Conservation (phyloP, 352 stramenopile genomes). For the Phytophthora fragariaefolia region DNA sequence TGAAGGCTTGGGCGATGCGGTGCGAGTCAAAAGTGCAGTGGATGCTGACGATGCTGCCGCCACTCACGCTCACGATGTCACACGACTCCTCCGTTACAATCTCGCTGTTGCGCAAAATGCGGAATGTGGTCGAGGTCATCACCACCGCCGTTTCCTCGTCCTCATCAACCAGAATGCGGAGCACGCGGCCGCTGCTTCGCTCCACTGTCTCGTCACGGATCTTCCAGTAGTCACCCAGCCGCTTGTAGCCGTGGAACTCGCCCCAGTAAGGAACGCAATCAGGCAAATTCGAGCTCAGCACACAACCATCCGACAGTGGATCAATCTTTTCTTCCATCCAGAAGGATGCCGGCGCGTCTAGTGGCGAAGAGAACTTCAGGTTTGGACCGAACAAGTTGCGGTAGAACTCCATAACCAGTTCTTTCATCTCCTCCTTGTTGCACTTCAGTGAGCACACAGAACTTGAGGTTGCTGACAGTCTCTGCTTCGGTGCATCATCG, state of each 20-base stretch:
- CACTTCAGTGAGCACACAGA: conserved; percentile 48
- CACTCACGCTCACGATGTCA: conserved; percentile 83
- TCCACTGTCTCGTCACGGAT: conserved; percentile 88
- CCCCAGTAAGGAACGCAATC: conserved; percentile 89
- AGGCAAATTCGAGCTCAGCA: conserved; percentile 87
- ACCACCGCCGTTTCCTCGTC: conserved; percentile 89
- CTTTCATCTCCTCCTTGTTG: conserved; percentile 79
- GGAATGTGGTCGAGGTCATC: conserved; percentile 89
- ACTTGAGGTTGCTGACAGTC: conserved; percentile 39
- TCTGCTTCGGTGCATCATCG: conserved; percentile 49
- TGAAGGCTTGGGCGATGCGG: conserved; percentile 82
- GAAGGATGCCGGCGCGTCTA: conserved; percentile 78
- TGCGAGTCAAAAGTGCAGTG: conserved; percentile 91
- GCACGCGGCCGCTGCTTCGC: conserved; percentile 78
- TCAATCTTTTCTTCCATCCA: conserved; percentile 90
- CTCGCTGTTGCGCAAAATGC: conserved; percentile 88
- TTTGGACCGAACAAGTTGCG: conserved; percentile 78
- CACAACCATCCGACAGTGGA: conserved; percentile 66
- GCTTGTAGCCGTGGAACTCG: conserved; percentile 90
- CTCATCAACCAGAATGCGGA: conserved; percentile 85
- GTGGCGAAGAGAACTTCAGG: conserved; percentile 80
- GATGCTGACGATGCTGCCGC: conserved; percentile 80
- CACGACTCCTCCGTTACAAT: conserved; percentile 88
- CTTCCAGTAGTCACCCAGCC: conserved; percentile 89
- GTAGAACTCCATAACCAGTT: conserved; percentile 81